These are phyloP conservation scores for Grigorovia humatica DNA, from an alignment of 805 yeast genomes.

Conservation along the genomic window DNA sequence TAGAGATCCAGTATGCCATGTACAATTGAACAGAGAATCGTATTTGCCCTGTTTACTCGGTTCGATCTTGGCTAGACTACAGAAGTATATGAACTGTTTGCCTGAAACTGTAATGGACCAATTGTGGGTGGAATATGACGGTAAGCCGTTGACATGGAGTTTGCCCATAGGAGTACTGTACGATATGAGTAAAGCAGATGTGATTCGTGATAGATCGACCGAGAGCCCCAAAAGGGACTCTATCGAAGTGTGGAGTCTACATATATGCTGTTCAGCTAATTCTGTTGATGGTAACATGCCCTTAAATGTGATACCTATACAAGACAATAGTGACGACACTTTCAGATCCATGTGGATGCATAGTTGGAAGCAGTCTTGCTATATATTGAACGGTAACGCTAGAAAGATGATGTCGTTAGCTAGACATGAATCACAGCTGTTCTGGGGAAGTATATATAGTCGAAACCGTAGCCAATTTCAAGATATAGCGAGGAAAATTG, in stretches of 20 bases:
- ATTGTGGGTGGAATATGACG: slow-evolving; percentile 63
- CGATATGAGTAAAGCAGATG: slow-evolving; percentile 29
- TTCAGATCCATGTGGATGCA: slow-evolving; percentile 51
- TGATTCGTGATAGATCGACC: neutral
- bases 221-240: neutral
- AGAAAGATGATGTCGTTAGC: slow-evolving; percentile 73
- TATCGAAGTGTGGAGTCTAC: slow-evolving; percentile 38
- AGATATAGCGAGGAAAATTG: slow-evolving; percentile 15
- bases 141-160: slow-evolving; percentile 64
- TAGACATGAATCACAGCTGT: slow-evolving; percentile 42
- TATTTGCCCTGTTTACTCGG: neutral
- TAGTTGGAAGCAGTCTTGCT: slow-evolving; percentile 74
- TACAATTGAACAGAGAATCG: neutral
- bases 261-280: slow-evolving; percentile 29
- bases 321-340: neutral
- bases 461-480: slow-evolving; percentile 15
- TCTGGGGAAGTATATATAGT: slow-evolving; percentile 45
- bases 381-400: slow-evolving; percentile 63
- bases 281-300: neutral
- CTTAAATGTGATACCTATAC: slow-evolving; percentile 23
- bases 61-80: slow-evolving; percentile 31
- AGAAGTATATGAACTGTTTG: slow-evolving; percentile 24
- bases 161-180: slow-evolving; percentile 61
- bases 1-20: neutral
- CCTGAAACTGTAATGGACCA: slow-evolving; percentile 15